phyloP scores from a whole-genome alignment of 129 eudicot genomes.

The Mikania micrantha region DNA sequence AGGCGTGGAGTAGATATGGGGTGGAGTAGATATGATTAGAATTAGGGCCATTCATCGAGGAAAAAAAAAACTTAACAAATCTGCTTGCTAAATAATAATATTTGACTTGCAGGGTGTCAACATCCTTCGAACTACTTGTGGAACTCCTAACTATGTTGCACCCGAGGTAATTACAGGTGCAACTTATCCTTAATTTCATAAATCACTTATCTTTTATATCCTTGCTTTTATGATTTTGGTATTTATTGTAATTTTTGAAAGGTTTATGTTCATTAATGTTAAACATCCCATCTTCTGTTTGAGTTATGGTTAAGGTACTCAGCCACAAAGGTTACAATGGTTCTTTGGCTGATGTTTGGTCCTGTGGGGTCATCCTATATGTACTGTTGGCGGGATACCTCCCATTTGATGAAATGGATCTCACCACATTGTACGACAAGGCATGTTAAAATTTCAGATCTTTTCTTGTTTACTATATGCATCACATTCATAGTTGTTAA shows the following conservation, averaged over 20 bases:
- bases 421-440: slow-evolving; percentile 85
- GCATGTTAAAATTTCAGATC: slow-evolving; percentile 32
- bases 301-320: slow-evolving; percentile 61
- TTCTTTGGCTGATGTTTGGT: slow-evolving; percentile 96
- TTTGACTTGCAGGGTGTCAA: slow-evolving; percentile 60
- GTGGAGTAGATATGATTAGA: no score
- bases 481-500: not conserved
- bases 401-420: slow-evolving; percentile 98
- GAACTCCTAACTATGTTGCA: slow-evolving; percentile 99
- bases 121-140: slow-evolving; percentile 92
- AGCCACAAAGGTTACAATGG: slow-evolving; percentile 99
- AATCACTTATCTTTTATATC: not conserved
- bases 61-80: no score
- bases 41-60: no score
- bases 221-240: not conserved
- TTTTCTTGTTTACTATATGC: not conserved
- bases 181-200: slow-evolving; percentile 5
- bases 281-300: not conserved
- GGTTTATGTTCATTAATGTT: not conserved
- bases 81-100: not conserved
- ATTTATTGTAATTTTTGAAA: not conserved
- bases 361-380: slow-evolving; percentile 96
- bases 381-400: slow-evolving; percentile 93
- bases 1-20: no score
- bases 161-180: slow-evolving; percentile 73